phyloP scores from a whole-genome alignment of 2,329 filamentous ascomycete genomes.

The Xylariaceae sp. region DNA sequence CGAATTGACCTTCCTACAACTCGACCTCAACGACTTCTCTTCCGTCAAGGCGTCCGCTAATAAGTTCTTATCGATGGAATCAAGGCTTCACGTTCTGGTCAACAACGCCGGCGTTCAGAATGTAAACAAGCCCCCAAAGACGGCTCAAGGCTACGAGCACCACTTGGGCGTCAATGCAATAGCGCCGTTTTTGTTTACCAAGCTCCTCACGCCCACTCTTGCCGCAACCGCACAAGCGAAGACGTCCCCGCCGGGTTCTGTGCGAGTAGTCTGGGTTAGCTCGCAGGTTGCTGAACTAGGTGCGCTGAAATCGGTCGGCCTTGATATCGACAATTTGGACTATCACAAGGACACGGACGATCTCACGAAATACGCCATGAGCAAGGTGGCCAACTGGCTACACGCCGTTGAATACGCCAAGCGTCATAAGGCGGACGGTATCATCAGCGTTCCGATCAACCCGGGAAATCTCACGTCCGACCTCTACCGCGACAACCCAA shows the following conservation, averaged over 20 bases:
- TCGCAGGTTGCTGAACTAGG: slow-evolving; percentile 19
- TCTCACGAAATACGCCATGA: slow-evolving; percentile 11
- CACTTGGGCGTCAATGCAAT: slow-evolving; percentile 27
- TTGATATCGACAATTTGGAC: slow-evolving; percentile 16
- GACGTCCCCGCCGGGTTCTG: slow-evolving; percentile 1
- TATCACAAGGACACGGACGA: slow-evolving; percentile 1
- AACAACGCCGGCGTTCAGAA: slow-evolving; percentile 35
- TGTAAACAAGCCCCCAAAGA: slow-evolving; percentile 21
- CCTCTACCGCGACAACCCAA: slow-evolving; percentile 21
- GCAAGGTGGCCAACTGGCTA: slow-evolving; percentile 25
- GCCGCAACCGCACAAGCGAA: slow-evolving; percentile 14
- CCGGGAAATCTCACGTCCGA: slow-evolving; percentile 31
- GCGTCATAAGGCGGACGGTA: slow-evolving; percentile 24
- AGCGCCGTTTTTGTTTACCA: slow-evolving; percentile 24
- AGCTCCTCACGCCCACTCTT: slow-evolving; percentile 23
- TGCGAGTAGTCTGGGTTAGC: slow-evolving; percentile 27
- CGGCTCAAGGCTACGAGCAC: slow-evolving; percentile 29
- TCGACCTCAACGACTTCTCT: slow-evolving; percentile 37
- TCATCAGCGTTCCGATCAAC: slow-evolving; percentile 27
- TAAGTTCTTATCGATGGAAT: slow-evolving; percentile 34
- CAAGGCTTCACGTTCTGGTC: slow-evolving; percentile 37
- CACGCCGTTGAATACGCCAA: slow-evolving; percentile 27
- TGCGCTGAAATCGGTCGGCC: background rate
- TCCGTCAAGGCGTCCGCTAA: slow-evolving; percentile 36
- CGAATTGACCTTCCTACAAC: slow-evolving; percentile 32